These are phyloP conservation scores for Spiromastix sp. DNA, from an alignment of 2,329 filamentous ascomycete species.

Conservation along the genomic window DNA sequence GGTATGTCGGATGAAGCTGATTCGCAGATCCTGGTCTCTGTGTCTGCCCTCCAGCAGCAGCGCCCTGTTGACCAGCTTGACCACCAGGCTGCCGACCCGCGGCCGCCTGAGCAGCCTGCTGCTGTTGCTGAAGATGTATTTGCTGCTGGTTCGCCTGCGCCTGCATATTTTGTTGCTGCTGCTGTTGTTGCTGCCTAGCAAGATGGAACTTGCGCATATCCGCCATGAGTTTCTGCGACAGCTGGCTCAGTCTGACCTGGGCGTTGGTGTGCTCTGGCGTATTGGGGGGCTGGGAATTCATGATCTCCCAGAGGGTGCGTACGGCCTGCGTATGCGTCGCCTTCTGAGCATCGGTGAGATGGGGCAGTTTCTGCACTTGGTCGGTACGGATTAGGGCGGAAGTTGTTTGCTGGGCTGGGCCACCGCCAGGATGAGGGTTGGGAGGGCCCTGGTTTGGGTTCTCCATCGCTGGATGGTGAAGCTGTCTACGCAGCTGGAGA, in stretches of 20 bases:
- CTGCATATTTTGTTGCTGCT: constrained; percentile 21
- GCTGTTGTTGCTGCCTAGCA: constrained; percentile 18
- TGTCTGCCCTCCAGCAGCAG: constrained; percentile 9
- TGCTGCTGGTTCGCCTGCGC: constrained; percentile 20
- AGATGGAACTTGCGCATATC: constrained; percentile 37
- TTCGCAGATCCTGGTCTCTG: constrained; percentile 25
- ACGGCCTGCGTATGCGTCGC: constrained; percentile 45
- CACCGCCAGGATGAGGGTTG: constrained; percentile 15
- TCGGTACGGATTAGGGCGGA: constrained; percentile 41
- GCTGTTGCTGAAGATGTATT: constrained; percentile 13
- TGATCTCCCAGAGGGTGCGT: constrained; percentile 43
- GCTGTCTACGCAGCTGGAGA: not conserved
- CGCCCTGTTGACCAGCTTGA: constrained; percentile 5
- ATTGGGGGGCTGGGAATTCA: constrained; percentile 39
- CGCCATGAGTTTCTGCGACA: constrained; percentile 42
- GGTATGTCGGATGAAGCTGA: constrained; percentile 36
- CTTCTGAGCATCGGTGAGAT: constrained; percentile 46
- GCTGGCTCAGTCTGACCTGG: constrained; percentile 40
- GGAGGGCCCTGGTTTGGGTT: constrained; percentile 5
- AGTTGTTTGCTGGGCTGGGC: constrained; percentile 26
- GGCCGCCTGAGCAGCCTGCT: constrained; percentile 7
- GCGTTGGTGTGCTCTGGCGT: constrained; percentile 41
- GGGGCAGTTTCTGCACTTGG: constrained; percentile 42
- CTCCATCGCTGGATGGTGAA: constrained; percentile 7
- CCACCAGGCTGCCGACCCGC: constrained; percentile 22